These are phyloP conservation scores for Cynara cardunculus DNA, from an alignment of 129 eudicot species.

Conservation along the genomic window DNA sequence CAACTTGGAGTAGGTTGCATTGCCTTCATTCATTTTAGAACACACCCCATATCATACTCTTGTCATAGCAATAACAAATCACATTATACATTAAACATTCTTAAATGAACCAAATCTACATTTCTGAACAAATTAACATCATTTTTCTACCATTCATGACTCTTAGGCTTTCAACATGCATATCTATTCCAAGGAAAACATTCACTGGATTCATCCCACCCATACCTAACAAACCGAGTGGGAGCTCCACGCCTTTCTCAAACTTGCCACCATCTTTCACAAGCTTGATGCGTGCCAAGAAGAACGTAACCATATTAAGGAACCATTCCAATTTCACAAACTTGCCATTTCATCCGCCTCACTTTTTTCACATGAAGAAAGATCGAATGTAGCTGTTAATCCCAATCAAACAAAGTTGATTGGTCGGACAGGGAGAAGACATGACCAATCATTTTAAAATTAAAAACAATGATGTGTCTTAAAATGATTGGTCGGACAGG, in stretches of 20 bases:
- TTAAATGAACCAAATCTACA: too few relatives aligned
- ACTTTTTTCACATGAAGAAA: conserved; percentile 84
- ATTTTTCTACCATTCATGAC: too few relatives aligned
- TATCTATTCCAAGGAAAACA: conserved; percentile 70
- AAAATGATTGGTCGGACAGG: too few relatives aligned
- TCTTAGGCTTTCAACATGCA: conserved; percentile 66
- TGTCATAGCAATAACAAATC: too few relatives aligned
- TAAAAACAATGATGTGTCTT: too few relatives aligned
- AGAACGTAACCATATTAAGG: conserved; percentile 56
- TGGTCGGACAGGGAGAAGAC: too few relatives aligned
- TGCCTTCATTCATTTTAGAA: too few relatives aligned
- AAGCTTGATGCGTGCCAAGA: conserved; percentile 67
- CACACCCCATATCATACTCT: too few relatives aligned
- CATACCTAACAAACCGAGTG: conserved; percentile 86
- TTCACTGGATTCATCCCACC: conserved; percentile 79
- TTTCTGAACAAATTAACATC: too few relatives aligned
- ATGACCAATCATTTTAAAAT: too few relatives aligned
- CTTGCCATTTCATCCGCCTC: conserved; percentile 71
- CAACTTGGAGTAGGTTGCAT: too few relatives aligned
- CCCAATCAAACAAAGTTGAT: conserved; percentile 6
- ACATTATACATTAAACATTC: too few relatives aligned
- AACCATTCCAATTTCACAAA: conserved; percentile 85
- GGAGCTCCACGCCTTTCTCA: conserved; percentile 80
- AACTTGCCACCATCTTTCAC: conserved; percentile 77
- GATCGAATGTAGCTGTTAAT: conserved; percentile 71